Base-by-base conservation (phyloP, 768 basidiomycete genomes). In the Pilatotrama ljubarskyi region DNA sequence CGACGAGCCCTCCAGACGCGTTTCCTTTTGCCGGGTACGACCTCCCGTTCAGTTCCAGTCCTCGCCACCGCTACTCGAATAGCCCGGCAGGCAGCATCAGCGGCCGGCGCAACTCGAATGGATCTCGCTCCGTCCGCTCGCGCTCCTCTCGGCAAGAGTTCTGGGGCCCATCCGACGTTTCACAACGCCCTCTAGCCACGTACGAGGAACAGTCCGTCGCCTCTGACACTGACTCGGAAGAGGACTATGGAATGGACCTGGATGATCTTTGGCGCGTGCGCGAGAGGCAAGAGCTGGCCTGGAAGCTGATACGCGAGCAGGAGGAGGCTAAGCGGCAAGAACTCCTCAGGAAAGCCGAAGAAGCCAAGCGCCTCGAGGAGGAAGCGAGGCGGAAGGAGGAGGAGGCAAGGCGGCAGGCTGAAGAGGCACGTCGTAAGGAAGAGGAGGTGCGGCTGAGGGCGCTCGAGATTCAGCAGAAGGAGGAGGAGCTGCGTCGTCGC, bases 401-500 rank as follows among this genome's bases (percentile, higher is more conserved):
- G 56, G 64, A 69, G 26, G 59, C 53, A 20, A 60, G 55, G 36
- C 41, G 46, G 41, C 64, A 65, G 52, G 70, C 65, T 48, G 69
- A 64, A 6, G 69, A 71, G 46, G 62, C 60, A 13, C 58, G 54
- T 29, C 61, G 62, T 37, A 62, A 61, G 41, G 68, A 67, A 53
- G 67, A 69, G 41, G 69, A 69, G 55, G 58, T 59, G 44, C 63
- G 64, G 46, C 46, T 52, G 51, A 67, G 64, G 44, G 72, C 70
- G 11, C 43, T 61, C 38, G 63, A 66, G 48, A 41, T 50, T 14
- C 54, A 59, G 41, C 42, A 48, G 63, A 70, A 58, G 54, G 67
- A 67, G 58, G 77, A 77, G 22, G 78, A 80, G 25, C 66, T 72
- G 8, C 66, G 57, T 43, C 69, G 51, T 64, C 68, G 66, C 59